Base-by-base conservation (phyloP, 352 stramenopile species). In the Phytophthora tentaculata region DNA sequence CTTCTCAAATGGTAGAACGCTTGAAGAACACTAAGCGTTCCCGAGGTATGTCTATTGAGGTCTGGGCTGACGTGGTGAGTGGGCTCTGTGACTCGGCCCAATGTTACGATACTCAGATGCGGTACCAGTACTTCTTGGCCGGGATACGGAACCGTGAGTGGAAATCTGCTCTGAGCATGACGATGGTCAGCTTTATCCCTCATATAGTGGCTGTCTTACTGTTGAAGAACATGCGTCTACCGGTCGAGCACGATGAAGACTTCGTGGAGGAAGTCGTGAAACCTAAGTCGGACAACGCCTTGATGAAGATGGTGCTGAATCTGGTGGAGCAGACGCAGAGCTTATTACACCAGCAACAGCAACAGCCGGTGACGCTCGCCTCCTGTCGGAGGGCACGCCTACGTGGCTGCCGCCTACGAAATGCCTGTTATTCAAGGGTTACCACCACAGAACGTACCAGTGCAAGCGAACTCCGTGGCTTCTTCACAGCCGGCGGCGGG, bases 211-310 rank as follows among this genome's bases (percentile, higher is more conserved):
- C 12, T 1, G 23, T 53, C 9, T 19, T 53, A 8, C 23, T 53
- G 6, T 53, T 35, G 14, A 53, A 53, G 47, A 53, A 53, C 9
- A 53, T 53, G 47, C 47, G 37, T 35, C 23, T 53, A 3, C 47
- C 47, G 0, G 47, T 23, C 0, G 47, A 53, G 47, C 5, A 53
- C 12, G 47, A 53, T 14, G 47, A 24, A 12, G 47, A 53, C 20
- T 53, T 16, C 10, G 23, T 12, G 1, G 47, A 53, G 1, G 10
- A 14, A 9, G 10, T 14, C 6, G 7, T 9, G 2, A 39, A 39
- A 14, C 32, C 32, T 2, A 19, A 1, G 5, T 20, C 12, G 17
- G 13, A 2, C 13, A 35, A 19, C 0, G 23, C 23, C 9, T 13
- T 26, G 28, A 32, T 32, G 41, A 7, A n/a, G n/a, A n/a, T 26